Evolutionary conservation across 345 rosid genomes (phyloP).

Genomic region (Eucalyptus melliodora): DNA sequence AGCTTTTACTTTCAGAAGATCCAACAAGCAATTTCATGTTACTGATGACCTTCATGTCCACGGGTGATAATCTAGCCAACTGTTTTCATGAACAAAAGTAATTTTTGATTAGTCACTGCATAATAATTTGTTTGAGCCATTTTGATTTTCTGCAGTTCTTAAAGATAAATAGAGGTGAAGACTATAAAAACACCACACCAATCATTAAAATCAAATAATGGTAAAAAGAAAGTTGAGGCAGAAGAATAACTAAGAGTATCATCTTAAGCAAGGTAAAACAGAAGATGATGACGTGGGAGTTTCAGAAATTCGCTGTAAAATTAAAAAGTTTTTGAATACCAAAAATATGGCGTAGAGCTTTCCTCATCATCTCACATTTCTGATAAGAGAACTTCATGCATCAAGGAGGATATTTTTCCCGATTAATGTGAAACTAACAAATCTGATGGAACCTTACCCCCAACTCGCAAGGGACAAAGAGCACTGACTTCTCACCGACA

Average conservation of each 20-base stretch:
- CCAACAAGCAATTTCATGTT: slow-evolving; percentile 75
- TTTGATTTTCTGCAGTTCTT: neutral
- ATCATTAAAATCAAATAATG: neutral
- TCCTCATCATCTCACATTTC: neutral
- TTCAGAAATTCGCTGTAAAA: neutral
- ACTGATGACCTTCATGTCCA: slow-evolving; percentile 65
- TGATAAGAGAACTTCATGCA: neutral
- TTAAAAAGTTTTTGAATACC: neutral
- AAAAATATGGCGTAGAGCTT: neutral
- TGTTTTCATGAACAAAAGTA: slow-evolving; percentile 5
- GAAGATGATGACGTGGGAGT: neutral
- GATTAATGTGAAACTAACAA: neutral
- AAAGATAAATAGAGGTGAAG: neutral
- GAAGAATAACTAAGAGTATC: neutral
- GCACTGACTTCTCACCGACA: neutral
- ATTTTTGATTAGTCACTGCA: neutral
- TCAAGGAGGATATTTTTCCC: neutral
- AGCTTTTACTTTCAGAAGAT: slow-evolving; percentile 33
- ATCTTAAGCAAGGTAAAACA: neutral
- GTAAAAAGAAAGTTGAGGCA: neutral
- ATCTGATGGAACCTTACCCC: neutral
- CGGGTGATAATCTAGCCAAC: slow-evolving; percentile 67
- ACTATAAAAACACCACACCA: neutral
- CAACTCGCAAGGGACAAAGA: neutral
- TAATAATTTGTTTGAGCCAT: neutral